These are phyloP conservation scores for Alternaria viburni DNA, from an alignment of 2,329 filamentous ascomycete genomes.

Conservation along the genomic window DNA sequence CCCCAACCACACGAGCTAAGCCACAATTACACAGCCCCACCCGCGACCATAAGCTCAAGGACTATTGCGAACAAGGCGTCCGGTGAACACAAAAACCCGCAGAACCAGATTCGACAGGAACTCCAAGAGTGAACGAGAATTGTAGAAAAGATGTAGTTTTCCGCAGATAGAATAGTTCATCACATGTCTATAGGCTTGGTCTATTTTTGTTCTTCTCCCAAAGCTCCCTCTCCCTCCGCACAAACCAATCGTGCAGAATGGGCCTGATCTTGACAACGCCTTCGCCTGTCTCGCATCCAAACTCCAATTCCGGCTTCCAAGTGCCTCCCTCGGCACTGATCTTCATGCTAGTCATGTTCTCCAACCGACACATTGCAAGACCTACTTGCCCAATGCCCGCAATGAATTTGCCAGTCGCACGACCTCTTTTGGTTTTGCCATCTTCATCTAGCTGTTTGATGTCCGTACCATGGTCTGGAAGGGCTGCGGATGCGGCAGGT, in stretches of 20 bases:
- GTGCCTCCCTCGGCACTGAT: slow-evolving; percentile 71
- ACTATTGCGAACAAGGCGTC: not conserved
- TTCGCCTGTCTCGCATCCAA: slow-evolving; percentile 41
- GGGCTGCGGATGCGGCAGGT: slow-evolving; percentile 22
- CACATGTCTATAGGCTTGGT: slow-evolving; percentile 13
- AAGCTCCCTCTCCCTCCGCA: slow-evolving; percentile 46
- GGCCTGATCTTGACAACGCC: slow-evolving; percentile 55
- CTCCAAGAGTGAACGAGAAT: not conserved
- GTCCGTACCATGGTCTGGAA: slow-evolving; percentile 56
- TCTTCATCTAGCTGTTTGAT: slow-evolving; percentile 59
- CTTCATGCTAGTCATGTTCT: slow-evolving; percentile 84
- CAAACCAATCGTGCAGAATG: slow-evolving; percentile 81
- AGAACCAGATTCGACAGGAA: not conserved
- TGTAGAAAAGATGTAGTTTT: not conserved
- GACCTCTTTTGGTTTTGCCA: slow-evolving; percentile 55
- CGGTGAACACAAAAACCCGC: not conserved
- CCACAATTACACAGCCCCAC: slow-evolving; percentile 33
- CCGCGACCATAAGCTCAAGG: slow-evolving; percentile 3
- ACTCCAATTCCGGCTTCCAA: slow-evolving; percentile 64
- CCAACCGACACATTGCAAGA: slow-evolving; percentile 82
- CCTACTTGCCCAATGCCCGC: slow-evolving; percentile 83
- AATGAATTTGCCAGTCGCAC: slow-evolving; percentile 82
- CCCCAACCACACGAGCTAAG: slow-evolving; percentile 13
- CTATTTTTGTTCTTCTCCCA: slow-evolving; percentile 41
- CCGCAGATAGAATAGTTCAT: not conserved